Conservation (phyloP, 805 yeast genomes). For the Lipomyces chichibuensis region DNA sequence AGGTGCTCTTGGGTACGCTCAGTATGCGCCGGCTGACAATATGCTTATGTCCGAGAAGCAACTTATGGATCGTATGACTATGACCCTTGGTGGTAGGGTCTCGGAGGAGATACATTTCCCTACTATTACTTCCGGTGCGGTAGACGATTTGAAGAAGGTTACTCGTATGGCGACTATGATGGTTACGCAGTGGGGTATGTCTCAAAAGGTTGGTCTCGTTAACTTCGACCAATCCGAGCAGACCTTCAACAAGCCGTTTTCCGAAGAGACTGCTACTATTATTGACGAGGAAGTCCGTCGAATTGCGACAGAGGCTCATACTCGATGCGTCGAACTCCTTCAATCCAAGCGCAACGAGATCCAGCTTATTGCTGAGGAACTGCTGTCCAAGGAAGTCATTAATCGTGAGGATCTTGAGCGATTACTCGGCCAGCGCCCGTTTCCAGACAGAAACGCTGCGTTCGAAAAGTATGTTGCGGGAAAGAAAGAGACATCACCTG, state of each 20-base stretch:
- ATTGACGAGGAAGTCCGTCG: constrained; percentile 84
- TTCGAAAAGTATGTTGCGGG: constrained; percentile 65
- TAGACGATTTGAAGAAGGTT: constrained; percentile 94
- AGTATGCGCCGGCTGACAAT: constrained; percentile 91
- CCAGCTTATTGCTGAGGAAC: constrained; percentile 82
- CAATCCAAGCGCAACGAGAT: constrained; percentile 73
- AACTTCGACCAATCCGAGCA: constrained; percentile 70
- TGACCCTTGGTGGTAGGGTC: constrained; percentile 97
- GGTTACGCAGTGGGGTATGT: constrained; percentile 95
- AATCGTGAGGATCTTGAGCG: constrained; percentile 93
- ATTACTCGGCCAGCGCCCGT: constrained; percentile 87
- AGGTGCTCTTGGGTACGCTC: constrained; percentile 97
- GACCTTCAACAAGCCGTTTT: constrained; percentile 79
- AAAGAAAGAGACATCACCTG: constrained; percentile 15
- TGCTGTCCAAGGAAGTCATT: constrained; percentile 82
- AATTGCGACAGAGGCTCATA: constrained; percentile 75
- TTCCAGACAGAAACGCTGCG: constrained; percentile 87
- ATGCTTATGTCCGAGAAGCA: constrained; percentile 77
- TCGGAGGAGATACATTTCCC: constrained; percentile 90
- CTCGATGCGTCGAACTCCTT: constrained; percentile 68
- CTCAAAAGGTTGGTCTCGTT: constrained; percentile 80
- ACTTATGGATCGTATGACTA: constrained; percentile 85
- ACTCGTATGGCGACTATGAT: constrained; percentile 90
- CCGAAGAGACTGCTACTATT: constrained; percentile 78
- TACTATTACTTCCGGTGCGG: constrained; percentile 94